These are phyloP conservation scores for Fusarium nygamai DNA, from an alignment of 2,329 filamentous ascomycete genomes.

Conservation along the genomic window DNA sequence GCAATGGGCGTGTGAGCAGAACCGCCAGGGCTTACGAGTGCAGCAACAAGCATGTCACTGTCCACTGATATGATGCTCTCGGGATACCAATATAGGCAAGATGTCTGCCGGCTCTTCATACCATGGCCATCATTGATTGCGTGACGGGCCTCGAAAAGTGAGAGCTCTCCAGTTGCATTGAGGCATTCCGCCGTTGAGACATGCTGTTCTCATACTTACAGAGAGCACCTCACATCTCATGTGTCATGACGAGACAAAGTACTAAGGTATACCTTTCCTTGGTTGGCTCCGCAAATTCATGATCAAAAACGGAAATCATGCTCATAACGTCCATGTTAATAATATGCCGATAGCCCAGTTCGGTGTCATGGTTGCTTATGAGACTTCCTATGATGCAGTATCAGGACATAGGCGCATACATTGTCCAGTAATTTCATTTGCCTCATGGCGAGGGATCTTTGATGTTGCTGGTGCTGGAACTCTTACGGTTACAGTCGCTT, in stretches of 20 bases:
- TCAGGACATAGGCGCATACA: not conserved
- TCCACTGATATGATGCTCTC: slow-evolving; percentile 3
- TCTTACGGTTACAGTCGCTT: not conserved
- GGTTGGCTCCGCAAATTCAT: not conserved
- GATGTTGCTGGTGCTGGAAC: not conserved
- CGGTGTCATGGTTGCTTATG: not conserved
- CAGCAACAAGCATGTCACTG: slow-evolving; percentile 2
- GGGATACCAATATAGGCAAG: slow-evolving; percentile 19
- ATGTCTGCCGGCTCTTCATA: not conserved
- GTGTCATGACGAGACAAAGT: not conserved
- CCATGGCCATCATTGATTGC: not conserved
- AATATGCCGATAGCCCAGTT: not conserved
- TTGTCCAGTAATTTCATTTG: not conserved
- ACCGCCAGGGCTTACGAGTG: not conserved
- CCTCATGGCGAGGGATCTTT: not conserved
- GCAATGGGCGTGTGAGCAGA: not conserved
- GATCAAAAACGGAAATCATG: not conserved
- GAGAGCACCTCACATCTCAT: not conserved
- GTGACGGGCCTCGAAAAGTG: not conserved
- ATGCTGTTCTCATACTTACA: not conserved
- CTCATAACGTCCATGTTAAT: not conserved
- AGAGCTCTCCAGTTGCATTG: not conserved
- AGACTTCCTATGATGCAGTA: not conserved
- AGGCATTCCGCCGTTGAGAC: not conserved
- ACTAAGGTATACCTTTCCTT: not conserved